Evolutionary conservation across 1,284 basidiomycete species (phyloP).

Genomic region (Cryptococcus sp.): DNA sequence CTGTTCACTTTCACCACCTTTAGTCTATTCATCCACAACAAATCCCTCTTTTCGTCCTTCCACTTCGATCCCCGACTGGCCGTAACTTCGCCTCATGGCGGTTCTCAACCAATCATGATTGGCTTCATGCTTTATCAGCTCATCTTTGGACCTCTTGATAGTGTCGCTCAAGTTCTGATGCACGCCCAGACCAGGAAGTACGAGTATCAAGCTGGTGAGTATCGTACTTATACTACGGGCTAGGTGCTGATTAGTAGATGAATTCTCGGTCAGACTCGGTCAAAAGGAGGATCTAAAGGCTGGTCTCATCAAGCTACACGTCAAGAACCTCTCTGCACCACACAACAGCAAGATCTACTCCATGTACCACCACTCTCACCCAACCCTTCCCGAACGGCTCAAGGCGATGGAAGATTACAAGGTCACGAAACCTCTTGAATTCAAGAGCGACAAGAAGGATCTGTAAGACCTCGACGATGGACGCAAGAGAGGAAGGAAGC

Average conservation of each 20-base stretch:
- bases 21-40: conserved; percentile 80
- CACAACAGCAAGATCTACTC: conserved; percentile 92
- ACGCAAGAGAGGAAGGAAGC: too few species aligned
- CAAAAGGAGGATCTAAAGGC: conserved; percentile 62
- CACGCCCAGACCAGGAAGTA: conserved; percentile 76
- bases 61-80: conserved; percentile 68
- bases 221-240: conserved; percentile 24
- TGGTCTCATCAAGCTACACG: conserved; percentile 76
- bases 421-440: conserved; percentile 13
- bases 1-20: conserved; percentile 82
- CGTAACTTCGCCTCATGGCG: conserved; percentile 49
- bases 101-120: conserved; percentile 71
- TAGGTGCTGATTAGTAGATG: conserved; percentile 25
- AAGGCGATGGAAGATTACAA: conserved; percentile 63
- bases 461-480: too few species aligned
- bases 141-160: conserved; percentile 76
- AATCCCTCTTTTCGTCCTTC: conserved; percentile 76
- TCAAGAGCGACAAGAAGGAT: conserved; percentile 22
- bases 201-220: conserved; percentile 86
- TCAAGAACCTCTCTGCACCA: conserved; percentile 83
- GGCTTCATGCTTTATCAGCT: conserved; percentile 85
- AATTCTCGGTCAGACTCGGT: conserved; percentile 44
- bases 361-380: conserved; percentile 88
- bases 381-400: conserved; percentile 79
- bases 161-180: conserved; percentile 68